Conservation (phyloP, 192 early-diverging fungal species). For the Diversispora epigaea region DNA sequence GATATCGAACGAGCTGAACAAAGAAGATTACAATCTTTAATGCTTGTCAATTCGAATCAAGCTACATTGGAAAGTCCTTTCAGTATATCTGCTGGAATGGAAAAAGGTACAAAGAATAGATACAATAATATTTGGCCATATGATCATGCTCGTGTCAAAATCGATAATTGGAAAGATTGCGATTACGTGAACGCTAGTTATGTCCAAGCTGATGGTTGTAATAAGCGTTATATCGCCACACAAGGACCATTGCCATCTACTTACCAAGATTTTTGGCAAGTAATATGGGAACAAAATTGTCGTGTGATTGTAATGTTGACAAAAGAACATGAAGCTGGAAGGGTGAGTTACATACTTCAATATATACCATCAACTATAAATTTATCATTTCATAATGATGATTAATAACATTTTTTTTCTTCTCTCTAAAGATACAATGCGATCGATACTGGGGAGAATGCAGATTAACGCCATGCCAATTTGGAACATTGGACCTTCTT, state of each 20-base stretch:
- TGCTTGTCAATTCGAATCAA: constrained; percentile 59
- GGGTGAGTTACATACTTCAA: neutral
- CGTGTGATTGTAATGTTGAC: constrained; percentile 95
- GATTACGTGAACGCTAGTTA: constrained; percentile 49
- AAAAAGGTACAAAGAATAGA: constrained; percentile 73
- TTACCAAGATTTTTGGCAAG: constrained; percentile 90
- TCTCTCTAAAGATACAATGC: constrained; percentile 61
- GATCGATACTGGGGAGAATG: constrained; percentile 88
- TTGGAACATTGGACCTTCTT: constrained; percentile 53
- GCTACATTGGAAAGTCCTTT: constrained; percentile 55
- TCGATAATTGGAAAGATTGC: constrained; percentile 37
- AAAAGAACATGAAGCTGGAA: constrained; percentile 70
- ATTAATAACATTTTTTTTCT: neutral
- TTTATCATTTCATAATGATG: neutral
- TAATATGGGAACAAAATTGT: constrained; percentile 88
- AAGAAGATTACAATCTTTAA: constrained; percentile 66
- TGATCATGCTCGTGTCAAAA: constrained; percentile 61
- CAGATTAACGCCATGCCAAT: constrained; percentile 38
- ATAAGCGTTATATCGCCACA: constrained; percentile 54
- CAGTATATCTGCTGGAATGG: constrained; percentile 78
- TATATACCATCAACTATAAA: too few species aligned
- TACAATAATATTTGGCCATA: constrained; percentile 88
- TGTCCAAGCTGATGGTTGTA: constrained; percentile 38
- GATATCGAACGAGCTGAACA: constrained; percentile 68
- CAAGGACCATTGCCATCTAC: constrained; percentile 82